Percentiles rank a stretch among this genome's conserved stretches.
Evolutionary conservation across 805 yeast genomes (phyloP).

Genomic region (Tetrapisispora fleetii): DNA sequence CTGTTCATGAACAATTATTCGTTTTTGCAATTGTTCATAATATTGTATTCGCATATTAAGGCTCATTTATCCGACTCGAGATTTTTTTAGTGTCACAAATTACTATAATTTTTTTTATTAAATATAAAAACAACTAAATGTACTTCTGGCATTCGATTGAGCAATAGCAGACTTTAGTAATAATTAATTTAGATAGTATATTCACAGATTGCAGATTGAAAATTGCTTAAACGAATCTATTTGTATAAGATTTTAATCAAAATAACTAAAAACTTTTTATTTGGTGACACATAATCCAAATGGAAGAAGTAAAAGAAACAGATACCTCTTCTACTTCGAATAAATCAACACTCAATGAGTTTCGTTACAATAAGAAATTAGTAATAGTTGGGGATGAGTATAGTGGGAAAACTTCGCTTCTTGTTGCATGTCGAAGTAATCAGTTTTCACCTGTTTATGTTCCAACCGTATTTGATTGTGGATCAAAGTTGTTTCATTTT

Average conservation of each 20-base stretch:
- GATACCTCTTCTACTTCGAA: background rate
- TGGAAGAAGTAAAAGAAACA: background rate
- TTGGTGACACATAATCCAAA: background rate
- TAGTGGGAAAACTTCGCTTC: constrained; percentile 88
- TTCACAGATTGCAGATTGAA: no score
- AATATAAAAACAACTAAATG: no score
- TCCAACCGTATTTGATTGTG: constrained; percentile 94
- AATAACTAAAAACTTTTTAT: background rate
- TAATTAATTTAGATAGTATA: no score
- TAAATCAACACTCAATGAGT: background rate
- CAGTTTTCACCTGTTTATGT: constrained; percentile 89
- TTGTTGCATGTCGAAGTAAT: constrained; percentile 77
- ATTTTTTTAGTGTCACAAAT: background rate
- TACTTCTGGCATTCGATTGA: background rate
- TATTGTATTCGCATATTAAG: background rate
- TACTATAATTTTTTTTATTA: no score
- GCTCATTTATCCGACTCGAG: background rate
- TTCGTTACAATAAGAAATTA: constrained; percentile 50
- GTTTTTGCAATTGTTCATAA: no score
- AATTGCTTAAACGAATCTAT: background rate
- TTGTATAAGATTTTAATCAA: background rate
- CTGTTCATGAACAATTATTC: no score
- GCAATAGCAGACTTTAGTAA: no score
- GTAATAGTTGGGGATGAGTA: constrained; percentile 97
- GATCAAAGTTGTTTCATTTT: constrained; percentile 89